A percentile compares a stretch with the other conserved stretches of the same genome.
Conservation (phyloP, 176 grass and related monocot genomes). For the Rhynchospora pubera region DNA sequence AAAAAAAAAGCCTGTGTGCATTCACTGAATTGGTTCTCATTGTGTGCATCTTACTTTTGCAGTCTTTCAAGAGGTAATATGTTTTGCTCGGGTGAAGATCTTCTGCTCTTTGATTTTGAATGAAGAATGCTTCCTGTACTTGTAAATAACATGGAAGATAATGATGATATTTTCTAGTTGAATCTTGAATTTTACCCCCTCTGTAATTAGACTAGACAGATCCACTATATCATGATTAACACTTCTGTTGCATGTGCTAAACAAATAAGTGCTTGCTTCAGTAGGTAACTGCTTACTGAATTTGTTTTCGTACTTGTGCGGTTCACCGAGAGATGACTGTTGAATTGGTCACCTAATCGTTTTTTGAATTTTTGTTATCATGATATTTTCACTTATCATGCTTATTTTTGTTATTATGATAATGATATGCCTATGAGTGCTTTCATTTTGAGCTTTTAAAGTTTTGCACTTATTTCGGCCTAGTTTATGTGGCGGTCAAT, state of each 20-base stretch:
- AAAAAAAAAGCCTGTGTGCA: background rate
- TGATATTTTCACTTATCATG: background rate
- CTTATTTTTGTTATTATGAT: no score
- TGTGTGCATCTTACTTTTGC: background rate
- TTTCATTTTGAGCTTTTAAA: no score
- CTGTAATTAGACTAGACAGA: background rate
- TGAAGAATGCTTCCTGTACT: background rate
- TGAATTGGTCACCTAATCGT: background rate
- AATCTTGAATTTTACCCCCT: background rate
- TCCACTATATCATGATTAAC: background rate
- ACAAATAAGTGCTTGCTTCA: background rate
- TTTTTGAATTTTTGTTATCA: no score
- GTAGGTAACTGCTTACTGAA: background rate
- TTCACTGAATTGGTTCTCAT: background rate
- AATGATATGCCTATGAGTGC: no score
- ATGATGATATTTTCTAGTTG: background rate
- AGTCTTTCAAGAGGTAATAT: slow-evolving; percentile 10
- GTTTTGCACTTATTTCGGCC: no score
- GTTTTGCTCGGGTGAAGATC: background rate
- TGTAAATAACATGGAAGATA: background rate
- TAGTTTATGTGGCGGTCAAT: no score
- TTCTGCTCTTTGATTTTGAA: background rate
- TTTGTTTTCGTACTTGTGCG: background rate
- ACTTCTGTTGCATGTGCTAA: no score
- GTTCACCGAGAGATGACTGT: background rate